These are phyloP conservation scores for Lactarius vividus DNA, from an alignment of 768 basidiomycete species.

Conservation along the genomic window DNA sequence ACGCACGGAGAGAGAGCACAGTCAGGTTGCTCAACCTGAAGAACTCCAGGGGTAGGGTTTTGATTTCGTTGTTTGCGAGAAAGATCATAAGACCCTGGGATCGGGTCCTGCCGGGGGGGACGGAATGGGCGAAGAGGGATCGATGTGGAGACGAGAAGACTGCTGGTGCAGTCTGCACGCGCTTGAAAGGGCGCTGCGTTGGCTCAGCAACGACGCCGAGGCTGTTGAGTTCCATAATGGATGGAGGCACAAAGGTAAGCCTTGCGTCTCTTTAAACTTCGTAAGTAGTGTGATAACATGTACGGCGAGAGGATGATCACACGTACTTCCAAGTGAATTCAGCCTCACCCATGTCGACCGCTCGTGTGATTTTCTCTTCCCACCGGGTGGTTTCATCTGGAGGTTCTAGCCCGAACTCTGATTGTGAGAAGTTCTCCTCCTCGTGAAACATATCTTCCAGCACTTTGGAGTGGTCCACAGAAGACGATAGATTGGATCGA, in stretches of 20 bases:
- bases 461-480: slow-evolving; percentile 8
- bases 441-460: slow-evolving; percentile 22
- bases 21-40: slow-evolving; percentile 26
- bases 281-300: not conserved
- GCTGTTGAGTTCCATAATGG: slow-evolving; percentile 17
- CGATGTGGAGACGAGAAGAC: slow-evolving; percentile 18
- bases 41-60: slow-evolving; percentile 20
- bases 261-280: slow-evolving; percentile 1
- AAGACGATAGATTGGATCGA: slow-evolving; percentile 1
- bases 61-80: slow-evolving; percentile 25
- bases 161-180: slow-evolving; percentile 21
- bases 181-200: slow-evolving; percentile 17
- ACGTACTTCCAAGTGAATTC: slow-evolving; percentile 24
- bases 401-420: slow-evolving; percentile 9
- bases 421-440: slow-evolving; percentile 9
- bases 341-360: slow-evolving; percentile 20
- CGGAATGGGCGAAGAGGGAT: slow-evolving; percentile 4
- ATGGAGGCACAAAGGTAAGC: slow-evolving; percentile 21
- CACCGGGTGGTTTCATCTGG: slow-evolving; percentile 19
- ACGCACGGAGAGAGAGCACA: slow-evolving; percentile 26
- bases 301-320: not conserved
- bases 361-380: slow-evolving; percentile 20
- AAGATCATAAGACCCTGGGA: slow-evolving; percentile 24
- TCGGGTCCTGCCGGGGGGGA: not conserved
- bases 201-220: slow-evolving; percentile 16